A percentile compares a stretch with the other conserved stretches of the same genome.
Conservation (phyloP, 768 basidiomycete genomes). For the Auricularia cornea region DNA sequence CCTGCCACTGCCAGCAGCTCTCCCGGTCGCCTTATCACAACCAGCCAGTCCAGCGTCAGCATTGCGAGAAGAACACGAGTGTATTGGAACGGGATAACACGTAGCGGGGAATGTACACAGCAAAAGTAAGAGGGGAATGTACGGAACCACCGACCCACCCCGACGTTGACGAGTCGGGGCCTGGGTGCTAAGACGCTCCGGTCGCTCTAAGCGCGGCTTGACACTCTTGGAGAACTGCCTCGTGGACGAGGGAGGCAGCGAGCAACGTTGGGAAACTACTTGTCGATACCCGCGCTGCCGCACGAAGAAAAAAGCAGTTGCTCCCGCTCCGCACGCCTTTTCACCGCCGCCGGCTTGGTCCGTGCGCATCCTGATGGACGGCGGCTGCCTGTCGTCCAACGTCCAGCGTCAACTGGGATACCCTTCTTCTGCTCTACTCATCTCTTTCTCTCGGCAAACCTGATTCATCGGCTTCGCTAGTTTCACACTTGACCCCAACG, state of each 20-base stretch:
- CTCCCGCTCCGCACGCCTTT: conserved; percentile 18
- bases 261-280: conserved; percentile 85
- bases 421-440: no score
- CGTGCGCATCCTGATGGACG: no score
- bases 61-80: neutral
- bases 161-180: conserved; percentile 31
- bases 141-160: conserved; percentile 73
- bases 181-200: conserved; percentile 78
- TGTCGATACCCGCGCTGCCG: conserved; percentile 69
- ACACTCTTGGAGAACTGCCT: conserved; percentile 77
- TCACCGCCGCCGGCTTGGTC: neutral
- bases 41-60: no score
- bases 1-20: no score
- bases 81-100: neutral
- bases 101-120: neutral
- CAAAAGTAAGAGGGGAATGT: conserved; percentile 22
- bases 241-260: conserved; percentile 58
- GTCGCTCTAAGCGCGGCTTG: conserved; percentile 71
- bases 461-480: no score
- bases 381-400: no score
- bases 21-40: no score
- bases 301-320: conserved; percentile 47
- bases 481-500: no score
- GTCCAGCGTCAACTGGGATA: no score
- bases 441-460: no score